Percentiles rank a stretch among this genome's conserved stretches.
phyloP scores from a whole-genome alignment of 345 rosid species.

The Clarkia xantiana region DNA sequence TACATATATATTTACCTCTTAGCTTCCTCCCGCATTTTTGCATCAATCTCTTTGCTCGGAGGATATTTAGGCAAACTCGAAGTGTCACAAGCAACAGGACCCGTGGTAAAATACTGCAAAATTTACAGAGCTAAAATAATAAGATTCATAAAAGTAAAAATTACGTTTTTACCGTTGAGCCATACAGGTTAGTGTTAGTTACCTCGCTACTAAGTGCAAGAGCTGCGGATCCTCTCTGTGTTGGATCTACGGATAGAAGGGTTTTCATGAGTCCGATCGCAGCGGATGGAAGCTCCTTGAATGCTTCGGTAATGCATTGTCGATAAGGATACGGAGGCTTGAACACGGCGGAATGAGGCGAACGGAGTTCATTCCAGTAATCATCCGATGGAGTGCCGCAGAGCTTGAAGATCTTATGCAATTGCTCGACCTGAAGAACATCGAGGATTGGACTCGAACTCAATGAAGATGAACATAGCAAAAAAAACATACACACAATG shows the following conservation, averaged over 20 bases:
- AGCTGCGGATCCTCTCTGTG: slow-evolving; percentile 62
- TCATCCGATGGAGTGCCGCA: slow-evolving; percentile 86
- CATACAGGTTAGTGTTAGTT: background rate
- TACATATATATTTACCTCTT: slow-evolving; percentile 29
- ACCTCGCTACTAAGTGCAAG: slow-evolving; percentile 77
- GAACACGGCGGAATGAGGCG: slow-evolving; percentile 54
- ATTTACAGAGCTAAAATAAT: background rate
- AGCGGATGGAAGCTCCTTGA: slow-evolving; percentile 41
- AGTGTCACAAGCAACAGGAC: slow-evolving; percentile 82
- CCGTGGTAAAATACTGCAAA: slow-evolving; percentile 52
- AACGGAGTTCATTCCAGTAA: slow-evolving; percentile 55
- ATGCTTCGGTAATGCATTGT: slow-evolving; percentile 46
- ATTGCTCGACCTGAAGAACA: slow-evolving; percentile 62
- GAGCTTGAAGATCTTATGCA: slow-evolving; percentile 91
- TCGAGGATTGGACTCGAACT: too few species aligned
- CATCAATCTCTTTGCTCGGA: slow-evolving; percentile 94
- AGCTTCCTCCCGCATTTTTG: slow-evolving; percentile 60
- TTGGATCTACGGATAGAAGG: slow-evolving; percentile 76
- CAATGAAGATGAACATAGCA: too few species aligned
- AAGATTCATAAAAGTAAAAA: background rate
- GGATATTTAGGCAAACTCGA: slow-evolving; percentile 87
- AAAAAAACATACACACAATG: too few species aligned
- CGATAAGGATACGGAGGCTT: slow-evolving; percentile 69
- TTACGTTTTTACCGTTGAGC: too few species aligned
- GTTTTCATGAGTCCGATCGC: slow-evolving; percentile 59